Base-by-base conservation (phyloP, 164 flowering plant genomes). In the Echeveria elegans region DNA sequence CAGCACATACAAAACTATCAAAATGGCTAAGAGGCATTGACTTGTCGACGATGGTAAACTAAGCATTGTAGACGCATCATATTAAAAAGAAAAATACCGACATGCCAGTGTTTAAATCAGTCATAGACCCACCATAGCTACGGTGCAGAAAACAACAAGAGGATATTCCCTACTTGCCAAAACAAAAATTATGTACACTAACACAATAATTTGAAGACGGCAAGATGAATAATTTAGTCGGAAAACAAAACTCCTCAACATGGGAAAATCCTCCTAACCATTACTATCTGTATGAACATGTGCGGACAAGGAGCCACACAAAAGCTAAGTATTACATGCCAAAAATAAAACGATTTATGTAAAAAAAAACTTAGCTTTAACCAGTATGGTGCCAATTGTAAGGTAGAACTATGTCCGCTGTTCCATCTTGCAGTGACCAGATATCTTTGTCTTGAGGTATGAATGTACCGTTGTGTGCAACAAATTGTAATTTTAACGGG, bases 331-430 rank as follows among this genome's bases (percentile, higher is more conserved):
- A 50, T 4, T 19, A 50, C 58, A 23, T 8, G 24, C 2, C 6
- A 15, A n/a, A 50, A 50, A 50, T 50, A 50, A 50, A 50, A 50
- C 8, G 5, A 19, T 7, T 38, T n/a, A n/a, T n/a, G n/a, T n/a
- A n/a, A n/a, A n/a, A n/a, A 38, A 38, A 38, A 38, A 38, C 61
- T 80, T 77, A 29, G 83, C 88, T 10, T 86, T 50, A 50, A 19
- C 58, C 58, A n/a, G 58, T n/a, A 26, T 11, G 24, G 7, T 18
- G 58, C 24, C n/a, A n/a, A 50, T n/a, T 38, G 41, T 38, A n/a
- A 8, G n/a, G 58, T 50, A 18, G 58, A 50, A 50, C 24, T 50
- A 23, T 5, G 58, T 50, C 58, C 28, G 58, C 21, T 11, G 6
- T 50, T 50, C n/a, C 58, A 50, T 50, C 58, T 50, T 50, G 58